Evolutionary conservation across 2,329 filamentous ascomycete species (phyloP), one percentile per base, ranked within the genome.

Genomic region (Cordyceps javanica): DNA sequence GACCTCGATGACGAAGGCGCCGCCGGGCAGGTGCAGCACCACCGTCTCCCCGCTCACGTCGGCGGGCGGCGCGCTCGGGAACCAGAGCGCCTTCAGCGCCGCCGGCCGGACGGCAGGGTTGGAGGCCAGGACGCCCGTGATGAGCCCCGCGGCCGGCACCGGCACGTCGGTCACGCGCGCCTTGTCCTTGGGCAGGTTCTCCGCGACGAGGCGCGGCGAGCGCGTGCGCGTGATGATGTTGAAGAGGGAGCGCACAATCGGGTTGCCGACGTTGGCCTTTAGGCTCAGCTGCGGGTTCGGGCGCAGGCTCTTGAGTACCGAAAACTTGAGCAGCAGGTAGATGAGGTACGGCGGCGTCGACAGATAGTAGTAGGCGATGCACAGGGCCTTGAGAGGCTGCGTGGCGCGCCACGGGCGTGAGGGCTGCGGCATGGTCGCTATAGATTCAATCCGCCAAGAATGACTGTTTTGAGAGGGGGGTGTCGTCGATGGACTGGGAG

Each of bases 11-110:
- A 68, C 65, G 55, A 64, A 70, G 9, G 60, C 68, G 19, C 68
- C 67, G 36, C 69, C 69, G 45, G 70, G 68, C 32, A 69, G 60
- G 46, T 70, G 68, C 32, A 70, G 60, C 16, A 61, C 58, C 6
- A 65, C 60, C 38, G 32, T 57, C 41, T 57, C 46, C 26, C n/a
- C 25, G 21, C 19, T 36, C n/a, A 5, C 23, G 19, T n/a, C 55
- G 16, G 28, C 36, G 38, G 45, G 9, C 10, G 46, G 56, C 7
- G 46, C 38, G 7, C 13, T 51, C 11, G 56, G 56, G 41, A 53
- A 53, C 56, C 56, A 58, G 39, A 58, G 41, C 26, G 56, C 56
- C 5, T 48, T 30, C 13, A 32, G 48, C 3, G 49, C 13, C 14
- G 30, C 48, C 7, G 48, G 56, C 34, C 41, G 34, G 28, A 58